phyloP scores from a whole-genome alignment of 345 rosid genomes.

The Aquilaria yunnanensis region DNA sequence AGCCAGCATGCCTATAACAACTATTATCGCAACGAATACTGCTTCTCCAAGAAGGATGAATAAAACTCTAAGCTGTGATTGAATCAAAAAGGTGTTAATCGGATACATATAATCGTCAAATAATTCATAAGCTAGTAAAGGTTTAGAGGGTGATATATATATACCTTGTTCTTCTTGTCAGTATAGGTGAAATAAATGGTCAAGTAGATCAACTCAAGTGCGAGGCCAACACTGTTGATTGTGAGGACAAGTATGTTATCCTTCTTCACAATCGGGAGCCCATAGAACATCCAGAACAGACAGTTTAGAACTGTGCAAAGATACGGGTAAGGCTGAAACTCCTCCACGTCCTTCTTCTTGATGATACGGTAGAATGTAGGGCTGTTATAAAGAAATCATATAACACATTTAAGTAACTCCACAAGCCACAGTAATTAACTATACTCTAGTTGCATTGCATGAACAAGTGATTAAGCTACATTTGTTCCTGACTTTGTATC shows the following conservation, averaged over 20 bases:
- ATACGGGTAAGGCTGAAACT: conserved; percentile 41
- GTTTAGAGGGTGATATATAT: conserved; percentile 9
- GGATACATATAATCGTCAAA: not conserved
- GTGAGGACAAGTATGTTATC: conserved; percentile 40
- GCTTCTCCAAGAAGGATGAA: not conserved
- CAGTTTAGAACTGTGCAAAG: conserved; percentile 40
- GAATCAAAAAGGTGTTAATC: not conserved
- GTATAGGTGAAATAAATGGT: conserved; percentile 15
- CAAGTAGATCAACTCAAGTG: conserved; percentile 24
- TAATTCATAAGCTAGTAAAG: not conserved
- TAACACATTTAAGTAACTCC: not conserved
- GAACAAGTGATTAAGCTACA: too few species aligned
- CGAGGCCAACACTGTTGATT: conserved; percentile 34
- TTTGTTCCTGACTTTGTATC: too few species aligned
- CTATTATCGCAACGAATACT: not conserved
- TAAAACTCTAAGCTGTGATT: not conserved
- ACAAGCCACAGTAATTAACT: not conserved
- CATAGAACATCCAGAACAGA: conserved; percentile 43
- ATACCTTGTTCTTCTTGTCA: conserved; percentile 14
- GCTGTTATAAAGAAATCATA: not conserved
- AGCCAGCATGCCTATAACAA: not conserved
- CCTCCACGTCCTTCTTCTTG: conserved; percentile 33
- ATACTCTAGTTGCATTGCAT: too few species aligned
- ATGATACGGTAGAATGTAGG: conserved; percentile 9
- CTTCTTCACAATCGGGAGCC: conserved; percentile 42